These are phyloP conservation scores for Nicotiana tabacum DNA, from an alignment of 257 asterid species.

Conservation along the genomic window DNA sequence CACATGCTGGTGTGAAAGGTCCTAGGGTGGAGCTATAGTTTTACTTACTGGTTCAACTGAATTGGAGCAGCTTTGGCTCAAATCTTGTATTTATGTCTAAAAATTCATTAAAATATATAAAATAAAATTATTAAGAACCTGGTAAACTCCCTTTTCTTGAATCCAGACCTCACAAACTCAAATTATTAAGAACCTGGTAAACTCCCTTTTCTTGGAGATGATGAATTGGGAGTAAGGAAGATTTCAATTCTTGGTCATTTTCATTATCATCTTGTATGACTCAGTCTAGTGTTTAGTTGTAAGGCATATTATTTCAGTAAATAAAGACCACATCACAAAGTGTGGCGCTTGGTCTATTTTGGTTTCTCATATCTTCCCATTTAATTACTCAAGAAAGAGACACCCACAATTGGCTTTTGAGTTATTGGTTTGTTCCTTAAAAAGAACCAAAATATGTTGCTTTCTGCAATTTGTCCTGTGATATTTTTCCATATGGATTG, in stretches of 20 bases:
- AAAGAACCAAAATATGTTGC: not conserved
- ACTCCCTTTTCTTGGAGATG: too few species aligned
- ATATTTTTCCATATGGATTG: not conserved
- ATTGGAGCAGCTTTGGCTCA: too few species aligned
- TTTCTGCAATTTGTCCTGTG: not conserved
- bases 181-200: too few species aligned
- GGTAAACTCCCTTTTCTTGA: fast-evolving
- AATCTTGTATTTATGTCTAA: too few species aligned
- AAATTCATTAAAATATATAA: too few species aligned
- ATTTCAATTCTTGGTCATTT: not conserved
- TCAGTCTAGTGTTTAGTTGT: not conserved
- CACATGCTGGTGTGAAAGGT: not conserved
- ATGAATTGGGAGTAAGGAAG: not conserved
- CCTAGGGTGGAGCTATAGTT: too few species aligned
- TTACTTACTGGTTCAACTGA: too few species aligned
- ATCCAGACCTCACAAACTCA: too few species aligned
- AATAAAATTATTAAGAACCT: too few species aligned
- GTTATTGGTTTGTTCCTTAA: not conserved
- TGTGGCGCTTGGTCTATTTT: not conserved
- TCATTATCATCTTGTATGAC: not conserved
- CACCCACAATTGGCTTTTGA: not conserved
- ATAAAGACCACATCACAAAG: not conserved
- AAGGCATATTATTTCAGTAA: not conserved
- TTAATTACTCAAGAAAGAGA: not conserved
- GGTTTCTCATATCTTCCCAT: not conserved